Base-by-base conservation (phyloP, 345 rosid species). In the Microthlaspi erraticum region DNA sequence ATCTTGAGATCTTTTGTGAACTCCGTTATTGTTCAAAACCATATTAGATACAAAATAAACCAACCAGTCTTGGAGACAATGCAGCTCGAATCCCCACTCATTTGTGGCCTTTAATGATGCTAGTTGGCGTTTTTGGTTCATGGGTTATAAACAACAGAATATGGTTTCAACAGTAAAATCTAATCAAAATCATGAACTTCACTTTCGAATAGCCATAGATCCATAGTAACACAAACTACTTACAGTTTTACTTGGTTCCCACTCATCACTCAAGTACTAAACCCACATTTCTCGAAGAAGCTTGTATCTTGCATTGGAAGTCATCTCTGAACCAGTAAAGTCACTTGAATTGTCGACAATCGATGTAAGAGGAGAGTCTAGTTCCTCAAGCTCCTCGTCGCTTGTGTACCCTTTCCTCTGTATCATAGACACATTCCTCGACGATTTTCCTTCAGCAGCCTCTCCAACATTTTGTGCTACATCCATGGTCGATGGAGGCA, bases 371-470 rank as follows among this genome's bases (percentile, higher is more conserved):
- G 93, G 96, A 63, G 84, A 87, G 77, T 93, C 85, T 66, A 93
- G 66, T 55, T 93, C 90, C 58, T 89, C 97, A 43, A 93, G 84
- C 74, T 93, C 99, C 29, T 89, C 99, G 6, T 93, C 93, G 10
- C 97, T 93, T 0, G 95, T 88, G 65, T 93, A 91, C 51, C 99
- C 97, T 84, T 89, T 93, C 80, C 95, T 86, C 80, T 85, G 99
- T 14, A 84, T 72, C 12, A 43, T 71, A 36, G 95, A 89, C 20
- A 63, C 80, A 33, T 83, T 86, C 79, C 91, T 82, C 6, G 85
- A 82, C 45, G 86, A 57, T 11, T 74, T 83, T 6, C 75, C 76
- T 56, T 26, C 4, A 26, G 85, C 82, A 8, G 78, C 81, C 84
- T 86, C 92, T 2, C 86, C 87, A 67, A 85, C 84, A 72, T 87